Evolutionary conservation across 2,329 filamentous ascomycete species (phyloP), one percentile per base, ranked within the genome.

Genomic region (Macrophomina pseudophaseolina): DNA sequence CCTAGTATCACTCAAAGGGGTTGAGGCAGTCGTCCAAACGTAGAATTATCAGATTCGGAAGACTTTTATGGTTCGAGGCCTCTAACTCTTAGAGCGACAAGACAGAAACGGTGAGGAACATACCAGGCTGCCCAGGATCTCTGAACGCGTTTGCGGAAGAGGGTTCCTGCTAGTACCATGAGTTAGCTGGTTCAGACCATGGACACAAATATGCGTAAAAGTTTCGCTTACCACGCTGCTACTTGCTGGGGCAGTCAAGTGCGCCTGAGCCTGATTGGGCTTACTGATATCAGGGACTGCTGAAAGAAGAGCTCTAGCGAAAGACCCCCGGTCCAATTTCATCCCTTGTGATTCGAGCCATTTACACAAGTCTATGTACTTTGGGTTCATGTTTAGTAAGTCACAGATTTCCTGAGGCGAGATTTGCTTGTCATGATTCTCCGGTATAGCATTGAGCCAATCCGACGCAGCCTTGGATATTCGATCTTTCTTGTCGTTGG

Each of bases 351-450:
- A 72, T 68, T 88, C 86, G 5, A 88, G 73, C 53, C 79, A 77
- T 67, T 85, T 80, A 70, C 86, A 88, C 2, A 88, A 74, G 60
- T 85, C 80, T 67, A 83, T 81, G 68, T 88, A 88, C 2, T 81
- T 85, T 2, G 85, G 85, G 69, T 87, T 87, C 7, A 75, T 72
- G 59, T 86, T 78, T 8, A 88, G 76, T 44, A 87, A 78, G 1
- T 71, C 73, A 28, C 82, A 72, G 9, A 88, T 76, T 23, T 81
- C 74, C 9, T 79, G 73, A 8, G 77, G 66, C 9, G 75, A 73
- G 7, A 84, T 72, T 6, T 71, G 70, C 48, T 79, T 81, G 23
- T 70, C 70, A 3, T 70, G 68, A 69, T 87, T 87, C 28, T 76
- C 76, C 2, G 78, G 74, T 30, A 77, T 71, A 12, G 70, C 70